Evolutionary conservation across 805 yeast species (phyloP), one percentile per base, ranked within the genome.

Genomic region (Komagataella pastoris): DNA sequence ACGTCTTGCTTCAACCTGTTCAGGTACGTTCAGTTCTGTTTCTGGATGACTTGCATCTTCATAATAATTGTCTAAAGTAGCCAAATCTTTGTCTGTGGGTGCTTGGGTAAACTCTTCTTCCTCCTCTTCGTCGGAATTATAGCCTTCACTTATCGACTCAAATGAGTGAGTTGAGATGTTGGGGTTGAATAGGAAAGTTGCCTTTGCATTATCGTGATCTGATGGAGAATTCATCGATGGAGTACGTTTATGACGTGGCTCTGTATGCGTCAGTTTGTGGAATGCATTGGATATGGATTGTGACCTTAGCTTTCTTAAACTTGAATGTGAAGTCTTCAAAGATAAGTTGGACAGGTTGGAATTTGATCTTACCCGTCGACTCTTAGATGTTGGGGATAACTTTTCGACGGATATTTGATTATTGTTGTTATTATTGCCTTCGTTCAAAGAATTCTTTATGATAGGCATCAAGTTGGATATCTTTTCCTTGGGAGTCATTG

Each of bases 1-100:
- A 24, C 63, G 48, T 40, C 67, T 30, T 30, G 40, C 40, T 5
- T 30, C 40, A 30, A 30, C 40, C 40, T 30, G 40, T 30, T 30
- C 40, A 4, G 40, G 40, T 8, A 30, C 40, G 40, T 30, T 30
- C 40, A 30, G 14, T 30, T 30, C 40, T 30, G 40, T 30, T 30
- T 30, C 40, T 30, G 12, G 6, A 5, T 30, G 40, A 4, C 3
- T 14, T 5, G 40, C 14, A 10, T 30, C 40, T 30, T 30, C 14
- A 12, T 30, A 30, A 30, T 30, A 30, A 14, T 30, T 30, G 40
- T 30, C 40, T 12, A 30, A 30, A 30, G 12, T 30, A 30, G 10
- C 40, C 40, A 30, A 14, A 10, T 30, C n/a, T 30, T 14, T 30
- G n/a, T 30, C 40, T 8, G 14, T 5, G 2, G 40, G 14, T 14